phyloP scores from a whole-genome alignment of 208 protist genomes.

The Leishmania tarentolae region DNA sequence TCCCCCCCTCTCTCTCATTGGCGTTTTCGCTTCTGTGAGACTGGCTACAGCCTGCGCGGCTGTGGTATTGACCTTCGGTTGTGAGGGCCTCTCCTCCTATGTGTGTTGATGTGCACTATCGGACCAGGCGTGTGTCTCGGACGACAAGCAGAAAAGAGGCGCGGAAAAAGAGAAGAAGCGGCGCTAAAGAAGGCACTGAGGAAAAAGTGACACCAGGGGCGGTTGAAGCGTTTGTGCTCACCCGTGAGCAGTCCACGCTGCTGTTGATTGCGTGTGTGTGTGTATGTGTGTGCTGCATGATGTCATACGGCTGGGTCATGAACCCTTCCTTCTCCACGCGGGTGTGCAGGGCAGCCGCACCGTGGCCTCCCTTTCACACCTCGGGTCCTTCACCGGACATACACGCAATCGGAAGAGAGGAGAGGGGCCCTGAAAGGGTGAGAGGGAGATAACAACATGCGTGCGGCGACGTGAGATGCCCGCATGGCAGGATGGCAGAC shows the following conservation, averaged over 20 bases:
- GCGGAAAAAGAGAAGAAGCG: background rate
- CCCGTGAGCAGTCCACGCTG: background rate
- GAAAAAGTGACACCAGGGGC: background rate
- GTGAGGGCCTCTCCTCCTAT: background rate
- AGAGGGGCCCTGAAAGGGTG: background rate
- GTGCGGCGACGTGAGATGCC: background rate
- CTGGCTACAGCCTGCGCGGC: background rate
- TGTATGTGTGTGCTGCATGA: conserved; percentile 1
- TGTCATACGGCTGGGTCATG: background rate
- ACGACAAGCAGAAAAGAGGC: background rate
- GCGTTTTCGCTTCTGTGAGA: background rate
- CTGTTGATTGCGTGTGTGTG: background rate
- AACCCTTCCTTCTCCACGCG: background rate
- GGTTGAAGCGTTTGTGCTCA: background rate
- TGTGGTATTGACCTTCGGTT: background rate
- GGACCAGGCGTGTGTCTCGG: background rate
- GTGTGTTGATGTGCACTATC: background rate
- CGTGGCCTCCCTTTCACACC: background rate
- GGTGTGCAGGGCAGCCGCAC: background rate
- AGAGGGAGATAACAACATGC: background rate
- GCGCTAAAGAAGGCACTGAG: background rate
- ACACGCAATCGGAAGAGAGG: too few species aligned
- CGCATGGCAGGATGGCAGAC: background rate
- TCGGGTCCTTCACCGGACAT: background rate
- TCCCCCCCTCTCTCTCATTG: background rate